Conservation (phyloP, 345 rosid species). For the Crucihimalaya himalaica region DNA sequence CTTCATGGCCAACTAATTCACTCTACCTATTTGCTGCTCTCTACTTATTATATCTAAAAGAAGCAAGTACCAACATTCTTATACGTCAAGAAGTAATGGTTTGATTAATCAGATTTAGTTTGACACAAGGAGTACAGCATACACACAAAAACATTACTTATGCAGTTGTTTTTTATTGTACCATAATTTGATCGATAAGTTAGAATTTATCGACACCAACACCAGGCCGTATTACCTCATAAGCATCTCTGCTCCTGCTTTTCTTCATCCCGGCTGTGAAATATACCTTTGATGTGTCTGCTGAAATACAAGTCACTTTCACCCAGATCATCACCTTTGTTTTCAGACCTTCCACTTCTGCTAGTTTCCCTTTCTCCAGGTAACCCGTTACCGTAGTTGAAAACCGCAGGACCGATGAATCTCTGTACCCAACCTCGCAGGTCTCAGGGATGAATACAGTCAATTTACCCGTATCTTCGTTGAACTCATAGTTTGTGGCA, state of each 20-base stretch:
- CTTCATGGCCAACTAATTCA: not conserved
- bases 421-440: slow-evolving; percentile 91
- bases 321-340: slow-evolving; percentile 90
- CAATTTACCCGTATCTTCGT: slow-evolving; percentile 72
- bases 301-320: slow-evolving; percentile 68
- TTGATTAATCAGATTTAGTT: slow-evolving; percentile 20
- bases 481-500: slow-evolving; percentile 93
- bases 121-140: slow-evolving; percentile 7
- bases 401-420: slow-evolving; percentile 81
- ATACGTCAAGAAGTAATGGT: not conserved
- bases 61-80: slow-evolving; percentile 16
- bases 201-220: slow-evolving; percentile 74
- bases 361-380: slow-evolving; percentile 81
- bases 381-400: slow-evolving; percentile 64
- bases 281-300: slow-evolving; percentile 74
- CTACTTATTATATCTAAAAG: not conserved
- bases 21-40: not conserved
- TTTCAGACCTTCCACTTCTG: slow-evolving; percentile 87
- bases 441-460: slow-evolving; percentile 72
- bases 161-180: not conserved
- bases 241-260: slow-evolving; percentile 69
- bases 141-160: slow-evolving; percentile 14
- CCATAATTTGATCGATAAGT: slow-evolving; percentile 21
- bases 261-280: slow-evolving; percentile 82
- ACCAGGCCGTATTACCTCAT: slow-evolving; percentile 80